A percentile compares a stretch with the other conserved stretches of the same genome.
Evolutionary conservation across 1,284 basidiomycete genomes (phyloP).

Genomic region (Pascua sp.): DNA sequence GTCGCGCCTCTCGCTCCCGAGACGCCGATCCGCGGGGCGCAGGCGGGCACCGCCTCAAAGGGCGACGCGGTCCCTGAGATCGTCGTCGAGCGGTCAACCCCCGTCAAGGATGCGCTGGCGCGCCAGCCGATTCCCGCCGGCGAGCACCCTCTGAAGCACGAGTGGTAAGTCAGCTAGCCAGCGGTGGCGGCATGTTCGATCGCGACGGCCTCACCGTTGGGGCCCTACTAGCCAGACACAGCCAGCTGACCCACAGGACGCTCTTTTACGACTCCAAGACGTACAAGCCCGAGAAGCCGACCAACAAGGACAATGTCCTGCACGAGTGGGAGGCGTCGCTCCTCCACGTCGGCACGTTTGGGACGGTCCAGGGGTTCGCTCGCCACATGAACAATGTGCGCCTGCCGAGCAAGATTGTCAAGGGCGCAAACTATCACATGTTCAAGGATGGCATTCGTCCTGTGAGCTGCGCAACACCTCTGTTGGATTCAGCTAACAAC

Average conservation of each 20-base stretch:
- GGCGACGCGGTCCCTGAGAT: slow-evolving; percentile 18
- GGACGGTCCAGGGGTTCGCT: slow-evolving; percentile 82
- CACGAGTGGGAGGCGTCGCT: slow-evolving; percentile 61
- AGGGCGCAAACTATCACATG: slow-evolving; percentile 86
- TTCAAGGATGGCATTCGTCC: slow-evolving; percentile 64
- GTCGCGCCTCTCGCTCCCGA: neutral
- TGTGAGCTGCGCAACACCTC: slow-evolving; percentile 20
- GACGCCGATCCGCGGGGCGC: slow-evolving; percentile 4
- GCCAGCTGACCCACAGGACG: slow-evolving; percentile 58
- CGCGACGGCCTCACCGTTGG: too few relatives aligned
- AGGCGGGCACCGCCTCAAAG: slow-evolving; percentile 1
- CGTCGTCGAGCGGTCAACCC: slow-evolving; percentile 27
- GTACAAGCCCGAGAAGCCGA: slow-evolving; percentile 57
- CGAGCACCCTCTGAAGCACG: slow-evolving; percentile 76
- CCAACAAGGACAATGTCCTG: slow-evolving; percentile 22
- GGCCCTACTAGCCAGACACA: too few relatives aligned
- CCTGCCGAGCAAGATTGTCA: slow-evolving; percentile 78
- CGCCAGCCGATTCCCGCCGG: neutral
- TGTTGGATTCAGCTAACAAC: slow-evolving; percentile 38
- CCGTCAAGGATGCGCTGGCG: neutral
- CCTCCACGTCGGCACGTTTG: slow-evolving; percentile 71
- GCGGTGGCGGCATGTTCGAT: too few relatives aligned
- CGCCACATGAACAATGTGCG: slow-evolving; percentile 94
- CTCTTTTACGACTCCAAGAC: slow-evolving; percentile 82
- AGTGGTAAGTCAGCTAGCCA: slow-evolving; percentile 62